phyloP scores from a whole-genome alignment of 148 eudicot genomes.

The Salicornia ramosissima region DNA sequence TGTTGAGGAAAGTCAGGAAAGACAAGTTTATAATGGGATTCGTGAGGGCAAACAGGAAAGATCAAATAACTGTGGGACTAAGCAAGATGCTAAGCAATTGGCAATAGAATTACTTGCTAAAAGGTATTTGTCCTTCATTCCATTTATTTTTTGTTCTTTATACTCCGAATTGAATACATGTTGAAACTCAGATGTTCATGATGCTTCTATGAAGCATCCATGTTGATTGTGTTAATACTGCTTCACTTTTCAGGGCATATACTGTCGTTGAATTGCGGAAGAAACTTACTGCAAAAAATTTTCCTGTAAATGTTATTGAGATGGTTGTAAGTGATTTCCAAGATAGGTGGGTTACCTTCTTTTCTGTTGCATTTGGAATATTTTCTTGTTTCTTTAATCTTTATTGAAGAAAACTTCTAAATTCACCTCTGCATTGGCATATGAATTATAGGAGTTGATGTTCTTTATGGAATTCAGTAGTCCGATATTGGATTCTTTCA shows the following conservation, averaged over 20 bases:
- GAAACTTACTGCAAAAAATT: slow-evolving; percentile 59
- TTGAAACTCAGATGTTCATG: background rate
- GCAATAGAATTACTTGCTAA: slow-evolving; percentile 48
- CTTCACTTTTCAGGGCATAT: slow-evolving; percentile 46
- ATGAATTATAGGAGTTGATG: background rate
- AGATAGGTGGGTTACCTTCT: slow-evolving; percentile 42
- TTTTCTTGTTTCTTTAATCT: background rate
- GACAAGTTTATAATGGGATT: slow-evolving; percentile 10
- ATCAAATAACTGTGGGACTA: slow-evolving; percentile 23
- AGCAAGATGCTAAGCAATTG: slow-evolving; percentile 40
- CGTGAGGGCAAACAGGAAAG: slow-evolving; percentile 11
- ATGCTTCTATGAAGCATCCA: background rate
- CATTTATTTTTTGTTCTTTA: background rate
- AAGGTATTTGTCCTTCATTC: slow-evolving; percentile 36
- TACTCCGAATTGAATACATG: background rate
- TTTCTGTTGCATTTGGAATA: background rate
- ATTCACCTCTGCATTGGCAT: background rate
- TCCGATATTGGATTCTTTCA: background rate
- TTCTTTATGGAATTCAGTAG: background rate
- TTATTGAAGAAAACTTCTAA: background rate
- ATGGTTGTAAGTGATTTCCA: slow-evolving; percentile 56
- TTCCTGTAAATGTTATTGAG: slow-evolving; percentile 45
- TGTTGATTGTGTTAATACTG: background rate
- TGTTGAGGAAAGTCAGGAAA: slow-evolving; percentile 38
- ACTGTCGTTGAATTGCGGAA: slow-evolving; percentile 68